Percentiles rank a stretch among this genome's conserved stretches.
Evolutionary conservation across 1,284 basidiomycete genomes (phyloP).

Genomic region (Cutaneotrichosporon curvatum): DNA sequence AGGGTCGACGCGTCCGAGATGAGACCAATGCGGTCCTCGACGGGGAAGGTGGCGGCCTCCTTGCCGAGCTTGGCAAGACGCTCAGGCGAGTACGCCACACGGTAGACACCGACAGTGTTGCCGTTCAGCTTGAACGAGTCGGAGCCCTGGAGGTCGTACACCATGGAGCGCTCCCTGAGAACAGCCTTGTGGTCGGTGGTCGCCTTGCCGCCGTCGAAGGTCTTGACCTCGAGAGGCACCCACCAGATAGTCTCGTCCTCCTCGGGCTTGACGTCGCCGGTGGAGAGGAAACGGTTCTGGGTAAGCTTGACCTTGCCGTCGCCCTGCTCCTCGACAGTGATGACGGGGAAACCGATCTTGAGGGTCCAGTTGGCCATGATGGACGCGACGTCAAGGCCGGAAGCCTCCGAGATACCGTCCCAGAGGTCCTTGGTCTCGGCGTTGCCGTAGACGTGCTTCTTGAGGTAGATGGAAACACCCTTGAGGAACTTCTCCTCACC

Average conservation of each 20-base stretch:
- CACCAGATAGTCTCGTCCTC: constrained; percentile 88
- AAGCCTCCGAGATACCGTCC: constrained; percentile 75
- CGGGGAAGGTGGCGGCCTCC: constrained; percentile 71
- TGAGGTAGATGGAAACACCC: constrained; percentile 86
- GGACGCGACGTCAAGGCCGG: constrained; percentile 65
- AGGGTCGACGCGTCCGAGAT: constrained; percentile 74
- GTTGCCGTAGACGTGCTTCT: constrained; percentile 75
- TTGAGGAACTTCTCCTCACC: constrained; percentile 82
- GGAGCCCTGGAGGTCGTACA: constrained; percentile 59
- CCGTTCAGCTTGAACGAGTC: constrained; percentile 81
- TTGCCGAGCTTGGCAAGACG: constrained; percentile 69
- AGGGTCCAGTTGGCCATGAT: constrained; percentile 92
- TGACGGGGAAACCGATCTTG: constrained; percentile 80
- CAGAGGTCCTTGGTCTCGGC: constrained; percentile 83
- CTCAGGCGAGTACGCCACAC: constrained; percentile 79
- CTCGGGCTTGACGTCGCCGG: constrained; percentile 66
- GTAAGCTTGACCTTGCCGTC: constrained; percentile 63
- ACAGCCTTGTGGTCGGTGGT: constrained; percentile 60
- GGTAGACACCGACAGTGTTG: constrained; percentile 78
- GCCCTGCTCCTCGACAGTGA: constrained; percentile 72
- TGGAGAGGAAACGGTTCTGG: constrained; percentile 90
- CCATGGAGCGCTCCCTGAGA: constrained; percentile 63
- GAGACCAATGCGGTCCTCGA: constrained; percentile 81
- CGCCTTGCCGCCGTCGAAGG: constrained; percentile 45
- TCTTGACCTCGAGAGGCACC: constrained; percentile 71